phyloP scores from a whole-genome alignment of 768 basidiomycete species.

The Udeniomyces megalosporus region DNA sequence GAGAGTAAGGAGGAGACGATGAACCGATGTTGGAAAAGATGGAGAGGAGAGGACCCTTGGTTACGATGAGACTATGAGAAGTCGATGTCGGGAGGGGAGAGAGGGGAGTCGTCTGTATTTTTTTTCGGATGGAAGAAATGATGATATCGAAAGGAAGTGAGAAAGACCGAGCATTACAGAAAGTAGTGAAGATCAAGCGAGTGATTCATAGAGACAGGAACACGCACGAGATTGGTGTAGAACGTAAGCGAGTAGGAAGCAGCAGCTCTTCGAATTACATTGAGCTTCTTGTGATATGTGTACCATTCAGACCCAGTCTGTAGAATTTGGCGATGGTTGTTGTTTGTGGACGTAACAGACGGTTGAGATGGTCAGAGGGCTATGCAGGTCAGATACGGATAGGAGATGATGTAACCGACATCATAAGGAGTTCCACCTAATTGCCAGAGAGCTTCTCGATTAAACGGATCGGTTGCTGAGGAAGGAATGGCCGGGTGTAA shows the following conservation, averaged over 20 bases:
- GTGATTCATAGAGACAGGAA: too few relatives aligned
- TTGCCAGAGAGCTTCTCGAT: constrained; percentile 13
- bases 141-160: background rate
- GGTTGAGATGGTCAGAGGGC: background rate
- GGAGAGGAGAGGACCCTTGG: constrained; percentile 11
- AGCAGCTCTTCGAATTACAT: constrained; percentile 5
- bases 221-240: background rate
- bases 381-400: background rate
- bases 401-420: background rate
- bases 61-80: constrained; percentile 1
- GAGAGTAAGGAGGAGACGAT: background rate
- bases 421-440: background rate
- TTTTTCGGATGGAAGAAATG: background rate
- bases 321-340: too few relatives aligned
- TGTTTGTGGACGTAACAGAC: too few relatives aligned
- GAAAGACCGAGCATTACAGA: too few relatives aligned
- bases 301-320: constrained; percentile 3
- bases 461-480: background rate
- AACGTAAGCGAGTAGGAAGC: background rate
- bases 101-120: background rate
- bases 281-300: background rate
- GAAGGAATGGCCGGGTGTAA: background rate
- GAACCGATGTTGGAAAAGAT: constrained; percentile 9
- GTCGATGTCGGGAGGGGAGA: background rate
- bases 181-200: background rate